A percentile compares a stretch with the other conserved stretches of the same genome.
Evolutionary conservation across 768 basidiomycete species (phyloP).

Genomic region (Lactarius sanguifluus): DNA sequence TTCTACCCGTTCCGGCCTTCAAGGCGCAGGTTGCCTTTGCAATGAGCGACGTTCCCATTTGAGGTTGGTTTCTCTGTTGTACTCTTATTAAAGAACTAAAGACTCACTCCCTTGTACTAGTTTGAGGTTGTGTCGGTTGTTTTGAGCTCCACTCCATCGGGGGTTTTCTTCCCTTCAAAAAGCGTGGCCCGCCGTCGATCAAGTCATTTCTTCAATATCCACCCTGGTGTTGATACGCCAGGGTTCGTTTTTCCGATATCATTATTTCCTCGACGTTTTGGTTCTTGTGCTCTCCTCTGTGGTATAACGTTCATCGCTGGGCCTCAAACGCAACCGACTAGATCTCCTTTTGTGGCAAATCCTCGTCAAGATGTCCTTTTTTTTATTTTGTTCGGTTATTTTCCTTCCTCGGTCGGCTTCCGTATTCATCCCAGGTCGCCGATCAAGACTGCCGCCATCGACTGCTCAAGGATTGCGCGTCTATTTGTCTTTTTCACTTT

Average conservation of each 20-base stretch:
- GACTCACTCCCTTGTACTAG: not conserved
- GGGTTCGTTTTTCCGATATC: slow-evolving; percentile 37
- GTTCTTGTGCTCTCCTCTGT: slow-evolving; percentile 32
- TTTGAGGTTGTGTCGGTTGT: slow-evolving; percentile 42
- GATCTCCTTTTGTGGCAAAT: slow-evolving; percentile 32
- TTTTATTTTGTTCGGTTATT: slow-evolving; percentile 23
- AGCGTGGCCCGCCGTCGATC: slow-evolving; percentile 36
- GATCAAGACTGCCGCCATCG: slow-evolving; percentile 30
- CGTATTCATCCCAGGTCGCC: slow-evolving; percentile 51
- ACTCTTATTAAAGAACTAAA: not conserved
- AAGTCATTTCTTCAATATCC: slow-evolving; percentile 34
- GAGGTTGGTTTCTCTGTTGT: slow-evolving; percentile 1
- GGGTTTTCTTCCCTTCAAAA: slow-evolving; percentile 34
- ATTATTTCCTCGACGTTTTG: slow-evolving; percentile 46
- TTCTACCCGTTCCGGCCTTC: slow-evolving; percentile 69
- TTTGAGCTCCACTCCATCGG: slow-evolving; percentile 41
- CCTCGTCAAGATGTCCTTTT: slow-evolving; percentile 34
- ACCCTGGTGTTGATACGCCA: slow-evolving; percentile 29
- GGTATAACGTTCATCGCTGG: slow-evolving; percentile 34
- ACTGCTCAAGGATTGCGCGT: slow-evolving; percentile 27
- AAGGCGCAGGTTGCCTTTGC: slow-evolving; percentile 32
- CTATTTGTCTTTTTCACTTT: slow-evolving; percentile 7
- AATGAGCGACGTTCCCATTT: slow-evolving; percentile 20
- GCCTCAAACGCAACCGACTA: slow-evolving; percentile 35
- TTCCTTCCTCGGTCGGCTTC: slow-evolving; percentile 34